Evolutionary conservation across 208 protist species (phyloP), one percentile per base, ranked within the genome.

Genomic region (Acanthamoeba sp.): DNA sequence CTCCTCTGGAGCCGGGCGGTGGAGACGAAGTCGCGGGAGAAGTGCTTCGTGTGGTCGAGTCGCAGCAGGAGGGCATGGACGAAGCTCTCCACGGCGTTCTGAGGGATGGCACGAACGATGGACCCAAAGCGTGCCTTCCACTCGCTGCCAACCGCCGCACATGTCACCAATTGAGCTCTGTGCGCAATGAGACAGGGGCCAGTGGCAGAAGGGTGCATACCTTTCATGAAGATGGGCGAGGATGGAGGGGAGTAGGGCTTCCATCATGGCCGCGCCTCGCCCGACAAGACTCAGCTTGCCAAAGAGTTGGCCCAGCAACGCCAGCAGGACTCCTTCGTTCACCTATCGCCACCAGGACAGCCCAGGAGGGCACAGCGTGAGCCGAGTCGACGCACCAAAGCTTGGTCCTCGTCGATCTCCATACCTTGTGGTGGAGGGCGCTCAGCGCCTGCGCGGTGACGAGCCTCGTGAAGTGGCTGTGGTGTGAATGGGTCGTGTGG

Each of bases 261-360:
- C 80, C 80, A 88, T 88, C 45, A 88, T 29, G 0, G 42, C 14
- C 62, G 27, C 29, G 4, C 48, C 80, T 38, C 50, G 18, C 4
- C 80, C 80, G 24, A 59, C 29, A 22, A 88, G 48, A 36, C 42
- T 40, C 45, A 88, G 42, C 80, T 88, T 88, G 45, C 48, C 80
- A 5, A 62, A 55, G 48, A 88, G 27, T 24, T 52, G 80, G 2
- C 71, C 71, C 5, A 80, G 6, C 22, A 48, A 27, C 4, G 24
- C 16, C 5, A n/a, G 71, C 40, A 80, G 12, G 7, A 20, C 24
- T n/a, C 29, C 36, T 80, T 48, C 14, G 32, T 48, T 80, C 20
- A 9, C 40, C 3, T 42, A 7, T 29, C 22, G 64, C 27, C n/a
- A 40, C n/a, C n/a, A n/a, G n/a, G n/a, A n/a, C n/a, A n/a, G n/a